These are phyloP conservation scores for Prillingera fragicola DNA, from an alignment of 1,284 basidiomycete genomes.

Conservation along the genomic window DNA sequence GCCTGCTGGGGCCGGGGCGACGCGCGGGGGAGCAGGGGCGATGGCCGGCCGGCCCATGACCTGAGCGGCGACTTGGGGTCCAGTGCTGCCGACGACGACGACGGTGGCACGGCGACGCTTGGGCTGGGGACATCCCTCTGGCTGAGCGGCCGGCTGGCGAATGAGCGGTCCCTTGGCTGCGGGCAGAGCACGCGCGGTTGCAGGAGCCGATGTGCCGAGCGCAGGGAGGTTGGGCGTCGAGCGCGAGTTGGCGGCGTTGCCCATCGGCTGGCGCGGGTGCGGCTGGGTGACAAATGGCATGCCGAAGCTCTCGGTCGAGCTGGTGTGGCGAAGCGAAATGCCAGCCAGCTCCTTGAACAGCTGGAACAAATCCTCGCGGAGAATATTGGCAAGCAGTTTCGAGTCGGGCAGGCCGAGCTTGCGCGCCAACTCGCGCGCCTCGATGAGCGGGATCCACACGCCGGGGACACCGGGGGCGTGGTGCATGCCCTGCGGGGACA, in stretches of 20 bases:
- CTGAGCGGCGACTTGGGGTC: too few relatives aligned
- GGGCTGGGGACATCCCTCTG: constrained; percentile 37
- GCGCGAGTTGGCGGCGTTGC: too few relatives aligned
- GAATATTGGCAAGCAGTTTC: constrained; percentile 26
- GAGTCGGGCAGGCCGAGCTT: constrained; percentile 19
- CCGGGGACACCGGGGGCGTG: constrained; percentile 37
- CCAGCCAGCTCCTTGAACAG: constrained; percentile 35
- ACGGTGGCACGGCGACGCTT: constrained; percentile 40
- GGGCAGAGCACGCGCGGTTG: neutral
- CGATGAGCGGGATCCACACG: constrained; percentile 35
- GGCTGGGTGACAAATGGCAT: constrained; percentile 21
- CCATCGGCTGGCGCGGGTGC: constrained; percentile 16
- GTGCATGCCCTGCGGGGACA: constrained; percentile 17
- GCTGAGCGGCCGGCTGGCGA: constrained; percentile 29
- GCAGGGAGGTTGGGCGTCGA: constrained; percentile 15
- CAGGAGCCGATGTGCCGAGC: neutral
- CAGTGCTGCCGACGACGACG: constrained; percentile 7
- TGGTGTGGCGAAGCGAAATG: constrained; percentile 31
- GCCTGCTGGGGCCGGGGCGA: too few relatives aligned
- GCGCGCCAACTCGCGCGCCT: constrained; percentile 31
- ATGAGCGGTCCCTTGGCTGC: constrained; percentile 32
- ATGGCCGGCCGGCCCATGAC: too few relatives aligned
- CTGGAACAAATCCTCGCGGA: constrained; percentile 37
- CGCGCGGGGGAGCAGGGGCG: too few relatives aligned
- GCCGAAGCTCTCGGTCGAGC: constrained; percentile 33